Evolutionary conservation across 257 asterid species (phyloP), one percentile per base, ranked within the genome.

Genomic region (Fraxinus americana): DNA sequence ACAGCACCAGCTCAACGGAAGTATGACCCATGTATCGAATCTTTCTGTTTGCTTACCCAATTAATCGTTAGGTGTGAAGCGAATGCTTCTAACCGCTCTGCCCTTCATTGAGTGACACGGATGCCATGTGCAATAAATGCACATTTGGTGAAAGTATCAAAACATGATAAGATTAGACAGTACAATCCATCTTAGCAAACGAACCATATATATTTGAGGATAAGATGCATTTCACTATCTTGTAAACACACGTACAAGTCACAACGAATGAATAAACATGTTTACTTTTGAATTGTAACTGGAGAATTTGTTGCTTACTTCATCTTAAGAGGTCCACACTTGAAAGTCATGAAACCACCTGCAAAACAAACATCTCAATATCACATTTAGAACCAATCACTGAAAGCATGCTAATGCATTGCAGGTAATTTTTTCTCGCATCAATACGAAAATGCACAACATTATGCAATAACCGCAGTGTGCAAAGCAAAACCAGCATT

Each of bases 31-130:
- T 3, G 1, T 61, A 38, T 71, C 61, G 61, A 71, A 41, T 71
- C 75, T 10, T 41, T 71, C 34, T 41, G 59, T 71, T 70, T 32
- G 43, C 14, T 70, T 70, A 5, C 74, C 50, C 74, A 36, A 41
- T 5, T 13, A 70, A 4, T 71, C n/a, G 35, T 41, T 35, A 71
- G 32, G 17, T 25, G 32, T 63, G 6, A 7, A 63, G 5, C n/a
- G 4, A 45, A 5, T 45, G 19, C 54, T 14, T 45, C 54, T 45
- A 45, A 45, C 54, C 7, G 21, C 57, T 48, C n/a, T 14, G 21
- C 57, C 57, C 5, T 48, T 48, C 57, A 48, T 14, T 48, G 19
- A 14, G 7, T 16, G 57, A 48, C 57, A 48, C 16, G n/a, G 65
- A 54, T 54, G 27, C 65, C 27, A 19, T 7, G 65, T 54, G 27